Evolutionary conservation across 441 rosid species (phyloP), one percentile per base, ranked within the genome.

Genomic region (Isatis lusitanica): DNA sequence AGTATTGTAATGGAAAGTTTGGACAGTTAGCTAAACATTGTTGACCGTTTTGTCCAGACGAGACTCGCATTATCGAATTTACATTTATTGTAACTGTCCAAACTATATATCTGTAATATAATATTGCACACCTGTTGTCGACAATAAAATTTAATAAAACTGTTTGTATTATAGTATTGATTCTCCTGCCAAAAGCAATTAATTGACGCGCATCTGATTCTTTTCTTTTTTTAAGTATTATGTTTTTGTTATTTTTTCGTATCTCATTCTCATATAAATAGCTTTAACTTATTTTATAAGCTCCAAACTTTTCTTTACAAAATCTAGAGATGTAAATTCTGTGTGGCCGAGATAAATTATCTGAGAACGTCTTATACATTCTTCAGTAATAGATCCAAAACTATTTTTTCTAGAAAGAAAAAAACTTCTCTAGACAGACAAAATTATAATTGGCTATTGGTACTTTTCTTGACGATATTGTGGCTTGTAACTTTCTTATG

Each of bases 21-120:
- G 0, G 24, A 56, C 65, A 26, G 71, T 66, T 66, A 46, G 48
- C 48, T 60, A 60, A 36, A 65, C 71, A 43, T 16, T 56, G 59
- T 64, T 66, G 77, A 73, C 70, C 76, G 12, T 31, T 43, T 9
- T 44, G 30, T 53, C 59, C 59, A 3, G 36, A 53, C 36, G n/a
- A 28, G 36, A 30, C 13, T 26, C 58, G 16, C 58, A 26, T 33
- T 7, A 3, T 21, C 24, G 24, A 21, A 21, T 21, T 21, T 21
- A 21, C 24, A 21, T 21, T 21, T 21, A 21, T 21, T 21, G 24
- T 21, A 33, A 33, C 1, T 31, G 6, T 31, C 35, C 35, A 31
- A n/a, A n/a, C n/a, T n/a, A n/a, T n/a, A n/a, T n/a, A n/a, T n/a
- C n/a, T n/a, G n/a, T n/a, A n/a, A n/a, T n/a, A n/a, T n/a, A n/a